Evolutionary conservation across 306 rosid genomes (phyloP), one percentile per base, ranked within the genome.

Genomic region (Fragaria iinumae): DNA sequence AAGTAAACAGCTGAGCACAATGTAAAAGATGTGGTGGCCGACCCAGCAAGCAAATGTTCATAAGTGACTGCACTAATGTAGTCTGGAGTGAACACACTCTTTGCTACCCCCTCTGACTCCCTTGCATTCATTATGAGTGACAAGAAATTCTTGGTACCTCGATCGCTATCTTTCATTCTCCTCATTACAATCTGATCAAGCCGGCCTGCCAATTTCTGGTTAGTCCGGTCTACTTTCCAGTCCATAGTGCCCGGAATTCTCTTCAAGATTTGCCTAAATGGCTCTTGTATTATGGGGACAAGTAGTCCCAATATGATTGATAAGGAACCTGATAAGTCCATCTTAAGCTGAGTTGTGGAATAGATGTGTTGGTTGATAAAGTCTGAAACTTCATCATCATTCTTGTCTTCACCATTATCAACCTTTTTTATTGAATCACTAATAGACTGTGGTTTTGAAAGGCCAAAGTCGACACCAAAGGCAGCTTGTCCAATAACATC

Each of bases 241-340:
- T 96, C 98, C 99, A 89, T 88, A n/a, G 97, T 90, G 65, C 94
- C 94, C 0, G 96, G 98, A 16, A 92, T 87, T 77, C 98, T 85
- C 87, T 88, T 95, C 71, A 92, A 78, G 65, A 92, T 79, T 76
- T 92, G 98, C 77, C 96, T 78, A 75, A 91, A 87, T 4, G 99
- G 98, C 70, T 92, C 97, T 66, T 96, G 96, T 10, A 92, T 90
- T 43, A 90, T 63, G 5, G 98, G 99, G 18, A 87, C 49, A 67
- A 96, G 93, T 23, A 96, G 77, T 13, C 99, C 99, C 11, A 96
- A 67, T 41, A 92, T 92, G 85, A 95, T 95, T 13, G 99, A 95
- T 29, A 95, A 85, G 29, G 97, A 92, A 67, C 97, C 99, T 2
- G 99, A 86, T 43, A 95, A 73, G 80, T 95, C 99, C 97, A 95